Base-by-base conservation (phyloP, 768 basidiomycete genomes). In the Agaricus blazei region DNA sequence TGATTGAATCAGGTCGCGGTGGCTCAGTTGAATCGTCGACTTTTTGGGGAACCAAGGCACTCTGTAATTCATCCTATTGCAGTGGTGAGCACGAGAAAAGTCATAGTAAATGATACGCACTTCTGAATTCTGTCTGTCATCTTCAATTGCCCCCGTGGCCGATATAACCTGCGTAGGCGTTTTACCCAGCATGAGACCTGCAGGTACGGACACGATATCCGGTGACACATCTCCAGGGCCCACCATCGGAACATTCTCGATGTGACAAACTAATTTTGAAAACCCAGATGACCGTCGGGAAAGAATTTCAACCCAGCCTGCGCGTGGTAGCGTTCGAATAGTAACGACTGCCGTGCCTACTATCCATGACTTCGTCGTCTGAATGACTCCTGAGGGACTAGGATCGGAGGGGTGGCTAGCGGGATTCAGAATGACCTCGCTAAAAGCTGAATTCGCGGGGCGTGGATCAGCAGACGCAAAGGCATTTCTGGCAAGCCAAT, bases 401-500 rank as follows among this genome's bases (percentile, higher is more conserved):
- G 59, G 66, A 68, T 80, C 60, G 1, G 68, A 65, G 0, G 74
- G 65, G n/a, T 83, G 79, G 0, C 74, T 55, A 31, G 60, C 63
- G 48, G 70, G 69, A 1, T 82, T 76, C 80, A 87, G 85, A 49
- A 96, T 77, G 51, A 94, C 82, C 36, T 94, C 88, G 58, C 79
- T 82, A 52, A 98, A 78, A 49, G 87, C 76, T 1, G 91, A 92
- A 31, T 77, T 79, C 1, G 93, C 83, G 2, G 96, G 93, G 14
- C 90, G 83, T 1, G 96, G 95, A 65, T 97, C 94, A 14, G 93
- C 93, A 63, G 88, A 93, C 12, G 87, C 93, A 63, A 95, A 98
- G 0, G 96, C 88, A 66, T 97, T 97, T 15, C 97, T 80, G 9
- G 93, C 88, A 15, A 99, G 78, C 93, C 95, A 98, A 67, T 99